Conservation (phyloP, 1,284 basidiomycete species). For the Irpex rosettiformis region DNA sequence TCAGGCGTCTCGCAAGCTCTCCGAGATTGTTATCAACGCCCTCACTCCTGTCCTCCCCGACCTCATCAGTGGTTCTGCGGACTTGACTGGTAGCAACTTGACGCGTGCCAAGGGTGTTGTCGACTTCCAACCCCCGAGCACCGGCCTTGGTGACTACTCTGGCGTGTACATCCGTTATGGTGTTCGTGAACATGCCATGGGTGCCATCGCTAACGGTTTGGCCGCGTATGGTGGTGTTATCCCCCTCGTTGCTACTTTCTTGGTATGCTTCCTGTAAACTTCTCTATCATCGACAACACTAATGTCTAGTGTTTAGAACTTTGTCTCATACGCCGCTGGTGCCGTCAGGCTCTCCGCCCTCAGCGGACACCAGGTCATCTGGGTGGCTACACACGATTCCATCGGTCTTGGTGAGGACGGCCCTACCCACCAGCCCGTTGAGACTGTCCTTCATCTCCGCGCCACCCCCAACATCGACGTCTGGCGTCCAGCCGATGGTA, state of each 20-base stretch:
- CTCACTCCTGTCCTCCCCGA: constrained; percentile 80
- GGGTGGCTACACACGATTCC: constrained; percentile 89
- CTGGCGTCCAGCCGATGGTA: constrained; percentile 92
- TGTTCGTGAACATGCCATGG: constrained; percentile 98
- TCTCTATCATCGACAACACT: background rate
- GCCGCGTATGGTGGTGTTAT: constrained; percentile 83
- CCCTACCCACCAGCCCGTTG: constrained; percentile 94
- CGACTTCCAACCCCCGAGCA: constrained; percentile 92
- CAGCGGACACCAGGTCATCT: constrained; percentile 87
- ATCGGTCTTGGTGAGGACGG: constrained; percentile 95
- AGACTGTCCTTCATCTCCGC: constrained; percentile 85
- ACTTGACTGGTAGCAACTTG: constrained; percentile 91
- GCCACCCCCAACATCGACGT: constrained; percentile 89
- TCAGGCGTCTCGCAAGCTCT: constrained; percentile 89
- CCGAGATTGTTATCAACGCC: constrained; percentile 84
- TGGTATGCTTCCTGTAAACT: constrained; percentile 41
- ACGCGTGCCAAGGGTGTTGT: constrained; percentile 80
- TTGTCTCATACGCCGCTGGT: constrained; percentile 91
- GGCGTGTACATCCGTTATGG: constrained; percentile 95
- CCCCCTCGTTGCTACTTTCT: constrained; percentile 86
- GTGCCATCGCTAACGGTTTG: constrained; percentile 90
- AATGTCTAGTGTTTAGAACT: constrained; percentile 57
- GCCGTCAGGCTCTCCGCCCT: constrained; percentile 91
- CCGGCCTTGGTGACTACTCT: constrained; percentile 78
- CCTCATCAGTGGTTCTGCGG: constrained; percentile 86